phyloP scores from a whole-genome alignment of 2,329 filamentous ascomycete genomes.

The Akanthomyces dipterigenus region DNA sequence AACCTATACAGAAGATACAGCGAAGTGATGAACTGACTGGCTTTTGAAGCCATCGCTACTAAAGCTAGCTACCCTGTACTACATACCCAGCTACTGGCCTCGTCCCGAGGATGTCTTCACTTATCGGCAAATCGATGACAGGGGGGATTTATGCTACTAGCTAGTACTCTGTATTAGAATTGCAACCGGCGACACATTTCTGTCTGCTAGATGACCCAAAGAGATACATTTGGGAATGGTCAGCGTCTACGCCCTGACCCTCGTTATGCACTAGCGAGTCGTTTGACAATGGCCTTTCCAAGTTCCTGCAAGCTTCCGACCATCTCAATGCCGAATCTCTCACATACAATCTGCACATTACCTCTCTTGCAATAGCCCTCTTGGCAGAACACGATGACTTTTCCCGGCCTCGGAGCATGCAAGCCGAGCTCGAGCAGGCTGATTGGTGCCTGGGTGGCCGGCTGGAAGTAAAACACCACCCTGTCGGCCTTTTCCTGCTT shows the following conservation, averaged over 20 bases:
- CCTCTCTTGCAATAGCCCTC: slow-evolving; percentile 46
- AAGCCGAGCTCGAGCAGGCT: slow-evolving; percentile 54
- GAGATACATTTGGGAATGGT: no score
- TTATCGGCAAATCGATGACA: not conserved
- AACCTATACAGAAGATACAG: no score
- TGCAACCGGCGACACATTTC: no score
- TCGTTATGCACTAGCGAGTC: slow-evolving; percentile 18
- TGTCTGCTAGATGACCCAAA: no score
- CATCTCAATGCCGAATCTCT: slow-evolving; percentile 37
- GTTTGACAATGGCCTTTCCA: slow-evolving; percentile 24
- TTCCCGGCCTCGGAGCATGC: slow-evolving; percentile 30
- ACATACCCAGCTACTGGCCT: no score
- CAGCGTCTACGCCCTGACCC: no score
- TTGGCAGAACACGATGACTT: slow-evolving; percentile 43
- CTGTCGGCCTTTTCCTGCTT: slow-evolving; percentile 43
- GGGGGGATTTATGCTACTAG: no score
- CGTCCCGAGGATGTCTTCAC: no score
- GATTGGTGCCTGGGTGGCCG: slow-evolving; percentile 43
- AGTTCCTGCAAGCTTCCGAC: slow-evolving; percentile 35
- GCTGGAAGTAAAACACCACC: slow-evolving; percentile 48
- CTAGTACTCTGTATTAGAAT: no score
- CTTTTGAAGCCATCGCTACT: no score
- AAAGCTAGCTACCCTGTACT: no score
- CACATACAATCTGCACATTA: slow-evolving; percentile 50
- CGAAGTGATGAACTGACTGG: no score